These are phyloP conservation scores for Arthrocladium fulminans DNA, from an alignment of 2,329 filamentous ascomycete species.

Conservation along the genomic window DNA sequence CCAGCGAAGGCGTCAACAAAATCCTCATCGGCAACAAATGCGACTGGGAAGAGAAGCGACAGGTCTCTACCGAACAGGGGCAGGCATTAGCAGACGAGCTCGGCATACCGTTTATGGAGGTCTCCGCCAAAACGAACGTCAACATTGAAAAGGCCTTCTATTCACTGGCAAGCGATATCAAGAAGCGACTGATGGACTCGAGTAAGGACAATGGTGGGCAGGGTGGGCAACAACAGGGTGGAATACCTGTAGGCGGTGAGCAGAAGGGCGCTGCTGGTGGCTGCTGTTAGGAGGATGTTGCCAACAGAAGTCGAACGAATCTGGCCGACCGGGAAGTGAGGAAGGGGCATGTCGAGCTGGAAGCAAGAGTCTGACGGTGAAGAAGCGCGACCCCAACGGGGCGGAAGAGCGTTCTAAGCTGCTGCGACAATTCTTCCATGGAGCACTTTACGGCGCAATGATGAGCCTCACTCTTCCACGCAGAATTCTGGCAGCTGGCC, in stretches of 20 bases:
- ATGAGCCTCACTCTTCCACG: too few species aligned
- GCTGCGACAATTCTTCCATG: too few species aligned
- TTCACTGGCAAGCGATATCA: slow-evolving; percentile 89
- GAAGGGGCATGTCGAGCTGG: too few species aligned
- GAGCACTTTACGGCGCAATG: too few species aligned
- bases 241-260: slow-evolving; percentile 1
- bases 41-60: slow-evolving; percentile 99
- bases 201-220: slow-evolving; percentile 48
- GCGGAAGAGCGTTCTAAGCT: too few species aligned
- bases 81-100: slow-evolving; percentile 91
- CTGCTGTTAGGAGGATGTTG: background rate
- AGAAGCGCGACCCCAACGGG: too few species aligned
- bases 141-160: slow-evolving; percentile 99
- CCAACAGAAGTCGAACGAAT: background rate
- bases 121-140: slow-evolving; percentile 98
- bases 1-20: slow-evolving; percentile 98
- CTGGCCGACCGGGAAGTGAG: too few species aligned
- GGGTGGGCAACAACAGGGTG: background rate
- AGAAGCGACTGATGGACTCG: slow-evolving; percentile 94
- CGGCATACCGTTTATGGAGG: slow-evolving; percentile 95
- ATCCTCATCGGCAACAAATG: slow-evolving; percentile 99
- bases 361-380: too few species aligned
- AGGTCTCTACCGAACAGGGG: slow-evolving; percentile 83
- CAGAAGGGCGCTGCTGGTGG: background rate
- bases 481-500: too few species aligned